A percentile compares a stretch with the other conserved stretches of the same genome.
Conservation (phyloP, 2,329 filamentous ascomycete genomes). For the Xylariaceae sp. region DNA sequence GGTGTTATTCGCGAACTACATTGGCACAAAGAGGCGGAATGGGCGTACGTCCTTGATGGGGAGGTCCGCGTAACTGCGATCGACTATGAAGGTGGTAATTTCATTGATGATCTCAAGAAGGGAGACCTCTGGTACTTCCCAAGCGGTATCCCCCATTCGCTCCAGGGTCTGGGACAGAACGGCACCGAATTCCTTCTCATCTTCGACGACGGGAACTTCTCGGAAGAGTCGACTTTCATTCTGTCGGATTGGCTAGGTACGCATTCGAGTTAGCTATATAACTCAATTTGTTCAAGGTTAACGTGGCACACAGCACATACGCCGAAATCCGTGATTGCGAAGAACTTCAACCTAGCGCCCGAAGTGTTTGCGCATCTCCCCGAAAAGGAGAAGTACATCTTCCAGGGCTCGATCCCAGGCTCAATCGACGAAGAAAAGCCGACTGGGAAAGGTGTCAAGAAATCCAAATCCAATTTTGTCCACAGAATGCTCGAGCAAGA, state of each 20-base stretch:
- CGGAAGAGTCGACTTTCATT: constrained; percentile 69
- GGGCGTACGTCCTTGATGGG: constrained; percentile 75
- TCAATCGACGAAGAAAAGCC: constrained; percentile 68
- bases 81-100: constrained; percentile 75
- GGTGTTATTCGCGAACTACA: constrained; percentile 77
- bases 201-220: constrained; percentile 48
- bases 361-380: constrained; percentile 72
- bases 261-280: constrained; percentile 24
- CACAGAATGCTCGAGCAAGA: constrained; percentile 73
- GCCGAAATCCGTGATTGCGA: constrained; percentile 69
- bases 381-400: constrained; percentile 73
- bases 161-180: constrained; percentile 70
- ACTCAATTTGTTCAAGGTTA: constrained; percentile 8
- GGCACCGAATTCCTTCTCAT: constrained; percentile 67
- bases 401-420: constrained; percentile 67
- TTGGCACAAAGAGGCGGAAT: constrained; percentile 81
- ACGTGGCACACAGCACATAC: constrained; percentile 60
- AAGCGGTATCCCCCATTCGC: constrained; percentile 73
- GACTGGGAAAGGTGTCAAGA: constrained; percentile 61
- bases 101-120: constrained; percentile 74
- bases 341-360: constrained; percentile 75
- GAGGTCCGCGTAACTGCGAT: constrained; percentile 72
- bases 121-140: constrained; percentile 85
- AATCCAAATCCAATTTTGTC: constrained; percentile 69
- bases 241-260: constrained; percentile 72